These are phyloP conservation scores for Quillaja saponaria DNA, from an alignment of 306 rosid genomes.

Conservation along the genomic window DNA sequence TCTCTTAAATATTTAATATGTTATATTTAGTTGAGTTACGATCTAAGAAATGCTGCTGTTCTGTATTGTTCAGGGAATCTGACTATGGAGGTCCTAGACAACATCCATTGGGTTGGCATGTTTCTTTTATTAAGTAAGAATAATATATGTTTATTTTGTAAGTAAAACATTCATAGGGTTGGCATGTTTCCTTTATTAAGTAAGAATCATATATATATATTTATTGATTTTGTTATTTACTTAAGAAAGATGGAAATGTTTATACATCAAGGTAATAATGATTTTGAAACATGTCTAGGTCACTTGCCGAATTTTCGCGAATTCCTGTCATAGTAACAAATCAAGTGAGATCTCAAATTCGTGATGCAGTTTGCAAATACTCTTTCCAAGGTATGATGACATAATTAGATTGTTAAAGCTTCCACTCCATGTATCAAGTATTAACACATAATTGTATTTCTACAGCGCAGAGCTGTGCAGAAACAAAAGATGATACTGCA, in stretches of 20 bases:
- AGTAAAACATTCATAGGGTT: slow-evolving; percentile 70
- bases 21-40: too few species aligned
- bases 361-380: slow-evolving; percentile 61
- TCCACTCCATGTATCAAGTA: slow-evolving; percentile 14
- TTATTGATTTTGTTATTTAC: slow-evolving; percentile 13
- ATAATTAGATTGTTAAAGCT: slow-evolving; percentile 21
- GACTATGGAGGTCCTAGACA: slow-evolving; percentile 61
- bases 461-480: slow-evolving; percentile 45
- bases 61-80: slow-evolving; percentile 56
- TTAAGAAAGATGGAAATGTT: slow-evolving; percentile 21
- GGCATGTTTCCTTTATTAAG: slow-evolving; percentile 91
- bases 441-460: slow-evolving; percentile 24
- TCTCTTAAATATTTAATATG: too few species aligned
- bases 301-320: slow-evolving; percentile 90
- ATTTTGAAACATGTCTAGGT: slow-evolving; percentile 47
- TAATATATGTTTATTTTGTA: too few species aligned
- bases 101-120: slow-evolving; percentile 79
- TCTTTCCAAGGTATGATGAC: slow-evolving; percentile 77
- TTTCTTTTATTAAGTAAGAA: too few species aligned
- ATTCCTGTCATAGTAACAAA: slow-evolving; percentile 89
- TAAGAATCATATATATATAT: slow-evolving; percentile 36
- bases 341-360: slow-evolving; percentile 83
- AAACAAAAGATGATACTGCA: slow-evolving; percentile 30
- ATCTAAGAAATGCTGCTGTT: neutral
- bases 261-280: slow-evolving; percentile 25